A percentile compares a stretch with the other conserved stretches of the same genome.
Conservation (phyloP, 345 rosid genomes). For the Bruguiera gymnorhiza region DNA sequence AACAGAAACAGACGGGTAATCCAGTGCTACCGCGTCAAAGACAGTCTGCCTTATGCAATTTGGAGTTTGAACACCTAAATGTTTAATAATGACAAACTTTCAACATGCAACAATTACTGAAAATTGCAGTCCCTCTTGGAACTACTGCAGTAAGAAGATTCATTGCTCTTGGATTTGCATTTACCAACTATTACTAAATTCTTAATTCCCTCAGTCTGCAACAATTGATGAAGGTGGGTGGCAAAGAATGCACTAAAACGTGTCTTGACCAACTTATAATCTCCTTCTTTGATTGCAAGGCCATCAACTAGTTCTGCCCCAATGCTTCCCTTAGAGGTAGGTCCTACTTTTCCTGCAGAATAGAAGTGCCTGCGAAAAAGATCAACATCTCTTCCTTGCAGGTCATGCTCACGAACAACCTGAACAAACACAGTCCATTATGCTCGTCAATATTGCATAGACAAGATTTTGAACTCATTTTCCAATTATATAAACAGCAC, state of each 20-base stretch:
- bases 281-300: conserved; percentile 60
- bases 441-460: no score
- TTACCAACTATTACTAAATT: conserved; percentile 60
- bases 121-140: background rate
- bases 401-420: conserved; percentile 87
- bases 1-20: conserved; percentile 54
- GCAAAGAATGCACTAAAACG: conserved; percentile 88
- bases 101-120: background rate
- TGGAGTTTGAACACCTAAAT: conserved; percentile 77
- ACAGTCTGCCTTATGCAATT: conserved; percentile 82
- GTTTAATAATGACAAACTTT: background rate
- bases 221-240: conserved; percentile 68
- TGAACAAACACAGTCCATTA: conserved; percentile 4
- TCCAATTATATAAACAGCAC: no score
- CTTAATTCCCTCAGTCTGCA: conserved; percentile 46
- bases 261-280: conserved; percentile 77
- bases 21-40: conserved; percentile 80
- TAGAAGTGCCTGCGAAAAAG: conserved; percentile 61
- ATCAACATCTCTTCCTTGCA: conserved; percentile 77
- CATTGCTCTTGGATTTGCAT: conserved; percentile 10
- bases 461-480: no score
- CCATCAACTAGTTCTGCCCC: conserved; percentile 80
- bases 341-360: conserved; percentile 52
- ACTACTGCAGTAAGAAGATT: background rate
- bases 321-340: conserved; percentile 45